A percentile compares a stretch with the other conserved stretches of the same genome.
Evolutionary conservation across 176 grass and related monocot genomes (phyloP).

Genomic region (Paspalum notatum): DNA sequence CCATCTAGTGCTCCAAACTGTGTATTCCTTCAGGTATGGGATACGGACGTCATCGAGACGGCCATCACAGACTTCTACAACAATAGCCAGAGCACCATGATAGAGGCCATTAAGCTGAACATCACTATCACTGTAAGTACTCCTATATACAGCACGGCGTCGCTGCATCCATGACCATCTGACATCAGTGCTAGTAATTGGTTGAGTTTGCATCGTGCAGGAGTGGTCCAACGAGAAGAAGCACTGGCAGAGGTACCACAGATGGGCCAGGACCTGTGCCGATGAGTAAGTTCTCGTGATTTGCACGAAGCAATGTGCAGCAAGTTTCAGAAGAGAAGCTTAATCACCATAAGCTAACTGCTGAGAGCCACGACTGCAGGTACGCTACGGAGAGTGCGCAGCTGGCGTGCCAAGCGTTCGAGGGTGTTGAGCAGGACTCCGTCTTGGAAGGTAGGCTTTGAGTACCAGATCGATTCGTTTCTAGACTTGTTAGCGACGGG

Average conservation of each 20-base stretch:
- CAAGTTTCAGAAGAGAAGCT: neutral
- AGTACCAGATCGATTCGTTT: too few species aligned
- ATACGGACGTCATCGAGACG: constrained; percentile 64
- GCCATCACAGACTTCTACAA: constrained; percentile 76
- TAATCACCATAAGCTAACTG: neutral
- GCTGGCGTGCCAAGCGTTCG: constrained; percentile 47
- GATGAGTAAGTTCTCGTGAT: neutral
- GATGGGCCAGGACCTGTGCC: constrained; percentile 29
- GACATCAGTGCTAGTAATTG: neutral
- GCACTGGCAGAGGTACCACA: constrained; percentile 49
- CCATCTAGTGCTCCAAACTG: neutral
- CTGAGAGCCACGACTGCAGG: constrained; percentile 28
- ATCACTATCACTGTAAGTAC: constrained; percentile 78
- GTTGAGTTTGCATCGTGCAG: neutral
- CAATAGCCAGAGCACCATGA: constrained; percentile 55
- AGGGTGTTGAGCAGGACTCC: constrained; percentile 50
- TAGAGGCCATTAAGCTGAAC: constrained; percentile 65
- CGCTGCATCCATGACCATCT: neutral
- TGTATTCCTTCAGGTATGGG: constrained; percentile 63
- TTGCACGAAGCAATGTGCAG: neutral
- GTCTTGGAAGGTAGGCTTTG: constrained; percentile 47
- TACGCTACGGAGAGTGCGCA: constrained; percentile 53
- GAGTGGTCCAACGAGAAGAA: constrained; percentile 50
- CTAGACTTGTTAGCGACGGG: too few species aligned
- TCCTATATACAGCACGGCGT: neutral